These are phyloP conservation scores for Marchantia paleacea DNA, from an alignment of 225 moss, liverwort and hornwort genomes.

Conservation along the genomic window DNA sequence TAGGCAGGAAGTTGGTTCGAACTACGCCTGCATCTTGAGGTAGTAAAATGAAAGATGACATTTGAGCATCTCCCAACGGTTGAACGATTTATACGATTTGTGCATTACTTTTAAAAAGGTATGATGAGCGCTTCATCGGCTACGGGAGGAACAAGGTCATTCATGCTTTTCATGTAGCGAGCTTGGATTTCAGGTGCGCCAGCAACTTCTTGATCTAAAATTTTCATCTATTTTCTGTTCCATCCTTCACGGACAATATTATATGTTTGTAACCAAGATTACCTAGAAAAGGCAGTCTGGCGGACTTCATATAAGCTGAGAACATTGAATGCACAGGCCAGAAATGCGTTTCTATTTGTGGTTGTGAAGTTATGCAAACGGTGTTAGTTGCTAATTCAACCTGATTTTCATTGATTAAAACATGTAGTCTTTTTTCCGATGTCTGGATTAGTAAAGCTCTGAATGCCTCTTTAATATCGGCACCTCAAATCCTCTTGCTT, in stretches of 20 bases:
- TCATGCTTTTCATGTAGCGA: slow-evolving; percentile 38
- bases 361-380: background rate
- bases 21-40: background rate
- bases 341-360: background rate
- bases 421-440: background rate
- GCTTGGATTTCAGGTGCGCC: slow-evolving; percentile 31
- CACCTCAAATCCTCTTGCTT: background rate
- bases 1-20: background rate
- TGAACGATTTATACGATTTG: background rate
- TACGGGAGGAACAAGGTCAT: slow-evolving; percentile 46
- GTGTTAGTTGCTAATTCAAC: no score
- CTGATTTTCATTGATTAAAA: background rate
- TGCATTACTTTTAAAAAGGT: slow-evolving; percentile 4
- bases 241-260: background rate
- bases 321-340: background rate
- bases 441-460: background rate
- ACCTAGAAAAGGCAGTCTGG: background rate
- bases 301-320: background rate
- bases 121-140: slow-evolving; percentile 40
- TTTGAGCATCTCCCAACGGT: background rate
- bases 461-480: background rate
- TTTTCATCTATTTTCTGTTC: no score
- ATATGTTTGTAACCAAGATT: background rate
- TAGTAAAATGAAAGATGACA: background rate
- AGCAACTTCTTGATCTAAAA: background rate